Base-by-base conservation (phyloP, 1,284 basidiomycete species). In the Irpex sp. region DNA sequence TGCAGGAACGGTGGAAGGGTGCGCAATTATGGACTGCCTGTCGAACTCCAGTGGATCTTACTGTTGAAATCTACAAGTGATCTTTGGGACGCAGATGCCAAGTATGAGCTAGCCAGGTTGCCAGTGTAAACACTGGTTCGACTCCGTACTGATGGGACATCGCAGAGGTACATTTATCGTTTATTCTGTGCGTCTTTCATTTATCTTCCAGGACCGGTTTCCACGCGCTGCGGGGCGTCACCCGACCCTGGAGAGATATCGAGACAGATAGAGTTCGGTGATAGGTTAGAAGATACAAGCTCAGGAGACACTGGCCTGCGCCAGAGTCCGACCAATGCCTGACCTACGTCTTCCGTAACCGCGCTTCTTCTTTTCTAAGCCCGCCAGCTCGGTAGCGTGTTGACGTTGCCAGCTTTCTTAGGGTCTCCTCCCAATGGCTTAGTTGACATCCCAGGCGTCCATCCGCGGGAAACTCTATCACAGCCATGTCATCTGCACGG, bases 221-320 rank as follows among this genome's bases (percentile, higher is more conserved):
- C 26, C 17, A 19, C 26, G 31, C 19, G 54, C 26, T 33, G n/a
- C 61, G 56, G 61, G 43, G 57, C 57, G 61, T 57, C 57, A 61
- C 60, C 60, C 53, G 46, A 57, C 39, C 39, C 39, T 43, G 39
- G 39, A 43, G 39, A 11, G 39, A 43, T 9, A 43, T 43, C 39
- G 8, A 9, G 39, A 43, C 17, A 39, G 53, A 56, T 36, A 65
- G 61, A 51, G 63, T 64, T 64, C 33, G 33, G 50, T 50, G 60
- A 64, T 61, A 51, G 46, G 36, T 62, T 65, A 58, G 53, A 58
- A 54, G 55, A 60, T 57, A 62, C 63, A 65, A 62, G 56, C 63
- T 62, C 58, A 59, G 50, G 61, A 62, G 63, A 35, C 36, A 33
- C 43, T 61, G 26, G 26, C 26, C 26, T 26, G 39, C 8, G 39